Conservation (phyloP, 1,284 basidiomycete genomes). For the Ceratobasidium papillatum region DNA sequence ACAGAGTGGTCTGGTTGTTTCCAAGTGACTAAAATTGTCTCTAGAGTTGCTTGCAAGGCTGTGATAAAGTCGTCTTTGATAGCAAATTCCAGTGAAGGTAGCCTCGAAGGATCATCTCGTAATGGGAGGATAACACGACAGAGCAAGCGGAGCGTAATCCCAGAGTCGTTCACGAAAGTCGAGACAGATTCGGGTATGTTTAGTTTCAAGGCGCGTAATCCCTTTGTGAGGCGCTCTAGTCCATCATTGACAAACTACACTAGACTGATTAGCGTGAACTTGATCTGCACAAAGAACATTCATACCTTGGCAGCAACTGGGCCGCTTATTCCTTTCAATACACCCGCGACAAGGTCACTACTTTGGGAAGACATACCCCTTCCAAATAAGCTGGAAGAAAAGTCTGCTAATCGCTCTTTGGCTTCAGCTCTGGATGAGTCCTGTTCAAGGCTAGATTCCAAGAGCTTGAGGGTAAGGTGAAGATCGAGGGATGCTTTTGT, state of each 20-base stretch:
- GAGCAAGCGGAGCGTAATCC: slow-evolving; percentile 74
- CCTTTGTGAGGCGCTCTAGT: slow-evolving; percentile 67
- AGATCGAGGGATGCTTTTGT: slow-evolving; percentile 79
- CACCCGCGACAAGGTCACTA: slow-evolving; percentile 79
- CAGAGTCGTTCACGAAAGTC: slow-evolving; percentile 62
- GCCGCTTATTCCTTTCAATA: slow-evolving; percentile 71
- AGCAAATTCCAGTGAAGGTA: slow-evolving; percentile 52
- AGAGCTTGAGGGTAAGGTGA: slow-evolving; percentile 73
- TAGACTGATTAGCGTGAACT: slow-evolving; percentile 3
- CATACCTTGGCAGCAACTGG: slow-evolving; percentile 72
- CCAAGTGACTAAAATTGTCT: slow-evolving; percentile 55
- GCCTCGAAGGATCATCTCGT: slow-evolving; percentile 57
- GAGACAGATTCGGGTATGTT: slow-evolving; percentile 48
- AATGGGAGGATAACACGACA: slow-evolving; percentile 72
- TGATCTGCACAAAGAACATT: neutral
- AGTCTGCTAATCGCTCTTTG: slow-evolving; percentile 59
- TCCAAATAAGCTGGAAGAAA: slow-evolving; percentile 71
- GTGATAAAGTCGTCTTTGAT: slow-evolving; percentile 66
- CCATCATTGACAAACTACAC: slow-evolving; percentile 78
- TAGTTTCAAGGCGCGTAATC: slow-evolving; percentile 56
- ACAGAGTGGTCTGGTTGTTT: slow-evolving; percentile 47
- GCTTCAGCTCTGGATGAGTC: slow-evolving; percentile 63
- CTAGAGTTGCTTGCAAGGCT: slow-evolving; percentile 61
- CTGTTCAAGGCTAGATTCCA: slow-evolving; percentile 69
- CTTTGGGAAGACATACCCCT: slow-evolving; percentile 76